Base-by-base conservation (phyloP, 2,329 filamentous ascomycete species). In the Neofusicoccum umdonicola region DNA sequence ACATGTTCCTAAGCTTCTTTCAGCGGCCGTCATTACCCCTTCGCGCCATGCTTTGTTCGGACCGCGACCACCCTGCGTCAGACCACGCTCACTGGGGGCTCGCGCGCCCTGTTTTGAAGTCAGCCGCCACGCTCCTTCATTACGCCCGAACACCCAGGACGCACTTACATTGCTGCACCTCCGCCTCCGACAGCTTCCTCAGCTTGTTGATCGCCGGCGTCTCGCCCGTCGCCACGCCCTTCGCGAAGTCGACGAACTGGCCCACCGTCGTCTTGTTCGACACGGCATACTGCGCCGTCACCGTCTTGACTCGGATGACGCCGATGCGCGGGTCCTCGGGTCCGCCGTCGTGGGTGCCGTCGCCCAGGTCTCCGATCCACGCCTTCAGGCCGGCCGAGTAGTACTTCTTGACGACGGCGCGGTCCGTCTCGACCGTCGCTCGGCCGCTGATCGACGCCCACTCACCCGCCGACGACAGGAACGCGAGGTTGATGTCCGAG, bases 391-490 rank as follows among this genome's bases (percentile, higher is more conserved):
- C 75, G 0, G 87, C 84, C 22, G 83, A 88, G 79, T 96, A 96
- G 71, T 77, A 74, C 72, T 93, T 90, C 75, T 86, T 83, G 64
- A 96, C 85, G 22, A 86, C 78, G 1, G 80, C 81, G 22, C 88
- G 87, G 73, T 94, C 89, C 13, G 89, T 90, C 71, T 90, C 81
- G 70, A 96, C 83, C 31, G 79, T 81, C 0, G 91, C 88, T 0
- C 82, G 83, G 58, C 93, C 93, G n/a, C 90, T 90, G 67, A 96
- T 82, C 2, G 91, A 95, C 0, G 92, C 92, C 93, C 93, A 97
- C 76, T 94, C 88, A 69, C 92, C 91, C 2, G 86, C 86, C 68
- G 78, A 77, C 76, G 90, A 90, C 70, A 94, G 83, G 82, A 96
- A 96, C 54, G 89, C 86, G 68, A 96, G 84, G 81, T 96, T 96